Conservation (phyloP, 345 rosid species). For the Melaleuca alternifolia region DNA sequence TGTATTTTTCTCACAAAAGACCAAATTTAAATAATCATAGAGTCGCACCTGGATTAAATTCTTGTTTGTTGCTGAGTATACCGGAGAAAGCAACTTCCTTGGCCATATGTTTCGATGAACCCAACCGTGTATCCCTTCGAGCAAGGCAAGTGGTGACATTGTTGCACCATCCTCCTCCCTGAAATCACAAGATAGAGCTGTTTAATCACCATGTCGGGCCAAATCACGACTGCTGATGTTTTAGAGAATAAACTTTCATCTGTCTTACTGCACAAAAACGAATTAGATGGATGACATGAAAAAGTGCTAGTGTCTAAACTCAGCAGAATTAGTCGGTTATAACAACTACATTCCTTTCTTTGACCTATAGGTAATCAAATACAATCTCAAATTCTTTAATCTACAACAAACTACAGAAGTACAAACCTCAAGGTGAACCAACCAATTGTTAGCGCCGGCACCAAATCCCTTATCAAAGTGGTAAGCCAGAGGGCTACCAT, state of each 20-base stretch:
- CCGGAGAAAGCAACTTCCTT: slow-evolving; percentile 66
- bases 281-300: not conserved
- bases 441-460: slow-evolving; percentile 71
- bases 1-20: not conserved
- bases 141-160: slow-evolving; percentile 46
- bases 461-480: slow-evolving; percentile 71
- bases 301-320: not conserved
- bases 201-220: not conserved
- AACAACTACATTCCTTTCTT: not conserved
- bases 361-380: not conserved
- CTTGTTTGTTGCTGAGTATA: slow-evolving; percentile 43
- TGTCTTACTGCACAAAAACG: not conserved
- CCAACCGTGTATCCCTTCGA: slow-evolving; percentile 59
- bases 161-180: slow-evolving; percentile 99
- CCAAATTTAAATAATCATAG: not conserved
- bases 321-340: not conserved
- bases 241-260: not conserved
- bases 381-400: not conserved
- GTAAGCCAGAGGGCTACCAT: slow-evolving; percentile 97
- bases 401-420: not conserved
- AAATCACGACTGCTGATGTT: not conserved
- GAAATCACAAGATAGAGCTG: not conserved
- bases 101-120: slow-evolving; percentile 72
- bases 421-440: slow-evolving; percentile 77
- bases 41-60: slow-evolving; percentile 62